These are phyloP conservation scores for Rhizopus arrhizus DNA, from an alignment of 371 early-diverging fungal species.

Conservation along the genomic window DNA sequence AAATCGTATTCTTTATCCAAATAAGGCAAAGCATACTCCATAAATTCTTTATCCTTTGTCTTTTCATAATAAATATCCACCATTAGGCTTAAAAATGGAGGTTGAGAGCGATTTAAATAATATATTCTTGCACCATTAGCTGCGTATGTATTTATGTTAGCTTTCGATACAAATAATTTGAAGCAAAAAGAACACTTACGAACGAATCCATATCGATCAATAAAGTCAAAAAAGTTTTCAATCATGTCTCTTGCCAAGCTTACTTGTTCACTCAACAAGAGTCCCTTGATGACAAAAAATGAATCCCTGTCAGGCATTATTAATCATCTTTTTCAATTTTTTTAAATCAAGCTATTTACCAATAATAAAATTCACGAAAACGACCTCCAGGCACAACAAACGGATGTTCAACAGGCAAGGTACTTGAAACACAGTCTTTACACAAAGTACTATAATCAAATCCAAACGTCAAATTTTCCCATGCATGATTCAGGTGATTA, in stretches of 20 bases:
- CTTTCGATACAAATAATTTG: background rate
- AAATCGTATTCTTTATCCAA: conserved; percentile 71
- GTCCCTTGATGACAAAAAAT: conserved; percentile 82
- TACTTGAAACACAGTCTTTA: conserved; percentile 57
- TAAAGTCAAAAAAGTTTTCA: conserved; percentile 70
- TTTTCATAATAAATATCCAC: conserved; percentile 61
- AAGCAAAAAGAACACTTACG: conserved; percentile 48
- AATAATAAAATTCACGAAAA: conserved; percentile 90
- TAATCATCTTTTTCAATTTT: background rate
- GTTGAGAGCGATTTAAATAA: conserved; percentile 87
- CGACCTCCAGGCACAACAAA: conserved; percentile 92
- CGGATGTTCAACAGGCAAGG: conserved; percentile 56
- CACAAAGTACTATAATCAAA: conserved; percentile 56
- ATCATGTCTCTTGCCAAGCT: conserved; percentile 65
- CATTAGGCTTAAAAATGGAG: conserved; percentile 82
- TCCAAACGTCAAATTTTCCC: conserved; percentile 63
- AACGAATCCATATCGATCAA: conserved; percentile 77
- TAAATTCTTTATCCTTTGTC: conserved; percentile 56
- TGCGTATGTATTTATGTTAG: conserved; percentile 12
- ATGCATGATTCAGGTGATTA: conserved; percentile 52
- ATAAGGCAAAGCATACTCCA: conserved; percentile 54
- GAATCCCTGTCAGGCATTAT: conserved; percentile 58
- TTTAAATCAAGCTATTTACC: conserved; percentile 42
- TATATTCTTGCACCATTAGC: conserved; percentile 88
- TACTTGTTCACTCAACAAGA: conserved; percentile 67